phyloP scores from a whole-genome alignment of 1,139 yeast genomes.

The Yamadazyma friedrichii region DNA sequence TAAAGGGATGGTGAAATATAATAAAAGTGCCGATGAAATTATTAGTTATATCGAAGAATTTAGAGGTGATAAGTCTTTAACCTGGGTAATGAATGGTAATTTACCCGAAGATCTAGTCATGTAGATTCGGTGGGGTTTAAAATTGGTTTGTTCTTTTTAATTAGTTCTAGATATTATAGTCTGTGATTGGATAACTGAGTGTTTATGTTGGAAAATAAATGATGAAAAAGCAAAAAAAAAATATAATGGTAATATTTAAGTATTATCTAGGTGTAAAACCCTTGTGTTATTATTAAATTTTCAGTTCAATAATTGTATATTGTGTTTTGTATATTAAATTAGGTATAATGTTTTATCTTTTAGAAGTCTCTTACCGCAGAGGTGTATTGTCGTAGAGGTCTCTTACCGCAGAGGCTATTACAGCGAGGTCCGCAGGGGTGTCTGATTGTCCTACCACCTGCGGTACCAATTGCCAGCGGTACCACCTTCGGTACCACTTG shows the following conservation, averaged over 20 bases:
- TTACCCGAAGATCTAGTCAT: constrained; percentile 36
- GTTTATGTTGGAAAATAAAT: neutral
- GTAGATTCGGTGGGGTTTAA: constrained; percentile 2
- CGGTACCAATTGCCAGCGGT: no score
- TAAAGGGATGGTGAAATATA: constrained; percentile 41
- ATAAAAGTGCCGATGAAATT: constrained; percentile 43
- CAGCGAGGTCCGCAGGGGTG: no score
- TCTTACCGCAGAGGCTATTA: no score
- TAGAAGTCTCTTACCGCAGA: no score
- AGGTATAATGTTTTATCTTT: neutral
- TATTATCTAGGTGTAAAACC: no score
- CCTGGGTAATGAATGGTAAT: constrained; percentile 53
- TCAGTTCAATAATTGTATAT: constrained; percentile 1
- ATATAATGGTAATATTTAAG: neutral
- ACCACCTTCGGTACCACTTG: neutral
- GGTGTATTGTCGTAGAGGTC: no score
- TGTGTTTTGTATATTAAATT: constrained; percentile 1
- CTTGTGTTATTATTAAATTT: constrained; percentile 1
- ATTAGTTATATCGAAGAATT: constrained; percentile 42
- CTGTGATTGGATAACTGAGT: no score
- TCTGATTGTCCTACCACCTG: no score
- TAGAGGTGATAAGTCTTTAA: constrained; percentile 44
- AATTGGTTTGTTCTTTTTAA: neutral
- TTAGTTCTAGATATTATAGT: no score
- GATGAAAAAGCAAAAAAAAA: neutral